phyloP scores from a whole-genome alignment of 1,284 basidiomycete genomes.

The Peniophora sp. region DNA sequence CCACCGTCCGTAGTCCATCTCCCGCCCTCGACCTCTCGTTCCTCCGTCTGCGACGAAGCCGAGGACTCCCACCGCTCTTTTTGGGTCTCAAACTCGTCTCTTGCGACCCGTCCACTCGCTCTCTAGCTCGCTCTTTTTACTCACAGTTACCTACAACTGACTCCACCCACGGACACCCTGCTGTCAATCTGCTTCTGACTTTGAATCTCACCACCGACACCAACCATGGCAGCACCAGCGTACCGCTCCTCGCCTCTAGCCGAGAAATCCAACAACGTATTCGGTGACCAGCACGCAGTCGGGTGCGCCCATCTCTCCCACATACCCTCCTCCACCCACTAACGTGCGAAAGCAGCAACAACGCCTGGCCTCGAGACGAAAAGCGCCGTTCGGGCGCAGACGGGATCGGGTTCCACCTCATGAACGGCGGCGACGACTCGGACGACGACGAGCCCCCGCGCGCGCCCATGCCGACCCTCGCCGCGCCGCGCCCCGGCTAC shows the following conservation, averaged over 20 bases:
- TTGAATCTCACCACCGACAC: too few relatives aligned
- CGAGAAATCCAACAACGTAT: not conserved
- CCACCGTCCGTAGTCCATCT: too few relatives aligned
- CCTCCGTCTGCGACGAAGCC: too few relatives aligned
- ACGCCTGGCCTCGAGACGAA: conserved; percentile 44
- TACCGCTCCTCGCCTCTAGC: too few relatives aligned
- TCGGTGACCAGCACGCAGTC: not conserved
- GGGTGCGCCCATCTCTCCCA: not conserved
- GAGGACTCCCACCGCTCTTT: too few relatives aligned
- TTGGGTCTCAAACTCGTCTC: conserved; percentile 47
- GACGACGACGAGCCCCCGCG: conserved; percentile 26
- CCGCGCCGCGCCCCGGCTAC: conserved; percentile 65
- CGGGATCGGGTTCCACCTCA: conserved; percentile 43
- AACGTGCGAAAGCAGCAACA: too few relatives aligned
- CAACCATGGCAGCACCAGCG: too few relatives aligned
- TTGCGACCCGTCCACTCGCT: conserved; percentile 21
- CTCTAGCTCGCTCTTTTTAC: too few relatives aligned
- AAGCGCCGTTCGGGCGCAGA: conserved; percentile 44
- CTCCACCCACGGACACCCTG: too few relatives aligned
- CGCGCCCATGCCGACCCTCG: conserved; percentile 29
- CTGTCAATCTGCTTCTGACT: too few relatives aligned
- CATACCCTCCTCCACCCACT: not conserved
- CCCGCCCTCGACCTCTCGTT: too few relatives aligned
- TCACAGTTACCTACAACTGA: too few relatives aligned
- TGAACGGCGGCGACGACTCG: conserved; percentile 34